Evolutionary conservation across 768 basidiomycete genomes (phyloP), one percentile per base, ranked within the genome.

Genomic region (Suillus sp.): DNA sequence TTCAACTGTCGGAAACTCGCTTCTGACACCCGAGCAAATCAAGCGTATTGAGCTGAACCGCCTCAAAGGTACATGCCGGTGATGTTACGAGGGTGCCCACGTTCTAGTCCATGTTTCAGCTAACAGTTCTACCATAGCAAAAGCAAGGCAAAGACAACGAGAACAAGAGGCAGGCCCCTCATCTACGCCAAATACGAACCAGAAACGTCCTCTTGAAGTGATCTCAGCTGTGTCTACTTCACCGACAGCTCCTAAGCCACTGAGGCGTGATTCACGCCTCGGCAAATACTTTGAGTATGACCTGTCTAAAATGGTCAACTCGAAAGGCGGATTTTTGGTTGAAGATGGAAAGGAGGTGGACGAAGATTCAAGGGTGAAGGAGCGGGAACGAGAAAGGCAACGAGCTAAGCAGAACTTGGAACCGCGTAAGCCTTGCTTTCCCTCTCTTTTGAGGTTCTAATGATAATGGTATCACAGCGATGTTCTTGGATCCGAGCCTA

Each of bases 221-320:
- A 77, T 82, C 2, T 80, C 88, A 47, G 84, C 85, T n/a, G 77
- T 74, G 8, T 86, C 88, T 32, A 83, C 79, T 14, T 87, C 87
- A 20, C 85, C 89, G 1, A 90, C 90, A 4, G 81, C 77, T 1
- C 79, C 81, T 11, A 82, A 79, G 60, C 74, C 74, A 1, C 78
- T 94, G 61, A 85, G 86, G 70, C 86, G 90, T 8, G 92, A 95
- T 68, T 84, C 88, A 14, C 85, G 92, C 38, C 80, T 95, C 13
- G 96, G 94, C 32, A 92, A 86, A 55, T 98, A 98, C 78, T 96
- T 96, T 67, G 96, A 99, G 67, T 99, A 97, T 85, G 96, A 98
- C 74, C 77, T 98, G 16, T 92, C 92, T 14, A 98, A 97, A 81
- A 92, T 98, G 88, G 90, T 95, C 71, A 98, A 99, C 74, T 90